A percentile compares a stretch with the other conserved stretches of the same genome.
Evolutionary conservation across 1,139 yeast species (phyloP).

Genomic region (Geotrichum australiense): DNA sequence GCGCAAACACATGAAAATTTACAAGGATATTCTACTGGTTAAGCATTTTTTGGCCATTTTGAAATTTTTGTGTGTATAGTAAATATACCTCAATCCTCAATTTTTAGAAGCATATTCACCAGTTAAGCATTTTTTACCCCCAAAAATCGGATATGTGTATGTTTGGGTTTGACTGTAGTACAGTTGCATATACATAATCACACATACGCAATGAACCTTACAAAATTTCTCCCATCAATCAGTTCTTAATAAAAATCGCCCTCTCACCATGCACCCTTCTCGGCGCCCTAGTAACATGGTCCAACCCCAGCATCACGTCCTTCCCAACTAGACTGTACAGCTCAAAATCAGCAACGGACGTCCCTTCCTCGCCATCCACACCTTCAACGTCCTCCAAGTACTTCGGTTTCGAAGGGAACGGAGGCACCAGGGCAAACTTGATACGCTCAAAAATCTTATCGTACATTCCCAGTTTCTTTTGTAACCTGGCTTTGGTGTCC

Average conservation of each 20-base stretch:
- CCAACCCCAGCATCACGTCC: slow-evolving; percentile 60
- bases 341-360: too few relatives aligned
- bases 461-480: slow-evolving; percentile 63
- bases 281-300: slow-evolving; percentile 71
- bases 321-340: slow-evolving; percentile 52
- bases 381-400: slow-evolving; percentile 39
- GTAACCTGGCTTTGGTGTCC: slow-evolving; percentile 64
- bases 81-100: too few relatives aligned
- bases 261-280: slow-evolving; percentile 39
- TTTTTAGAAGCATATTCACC: too few relatives aligned
- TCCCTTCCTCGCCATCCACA: too few relatives aligned
- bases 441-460: slow-evolving; percentile 73
- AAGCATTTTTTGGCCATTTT: too few relatives aligned
- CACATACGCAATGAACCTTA: not conserved
- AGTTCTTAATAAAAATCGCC: slow-evolving; percentile 48
- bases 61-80: too few relatives aligned
- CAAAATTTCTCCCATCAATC: slow-evolving; percentile 6
- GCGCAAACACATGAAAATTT: too few relatives aligned
- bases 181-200: too few relatives aligned
- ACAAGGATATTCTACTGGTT: too few relatives aligned
- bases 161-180: too few relatives aligned
- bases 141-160: too few relatives aligned
- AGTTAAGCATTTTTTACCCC: too few relatives aligned
- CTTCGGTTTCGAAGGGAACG: slow-evolving; percentile 31
- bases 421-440: slow-evolving; percentile 47